phyloP scores from a whole-genome alignment of 2,329 filamentous ascomycete species.

The Huntiella abstrusa region DNA sequence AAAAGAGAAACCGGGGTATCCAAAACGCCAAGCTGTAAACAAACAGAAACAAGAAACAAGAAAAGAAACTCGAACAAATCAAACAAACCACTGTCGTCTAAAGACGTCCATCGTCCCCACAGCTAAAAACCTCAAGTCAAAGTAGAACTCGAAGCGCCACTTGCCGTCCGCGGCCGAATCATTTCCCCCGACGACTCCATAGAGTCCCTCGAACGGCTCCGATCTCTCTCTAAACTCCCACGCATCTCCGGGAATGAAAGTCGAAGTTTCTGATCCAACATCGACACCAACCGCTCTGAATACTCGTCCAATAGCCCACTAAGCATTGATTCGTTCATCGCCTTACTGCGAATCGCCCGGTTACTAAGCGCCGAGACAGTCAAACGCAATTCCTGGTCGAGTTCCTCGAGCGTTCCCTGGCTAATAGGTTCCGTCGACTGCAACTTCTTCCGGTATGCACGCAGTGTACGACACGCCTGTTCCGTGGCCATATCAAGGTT shows the following conservation, averaged over 20 bases:
- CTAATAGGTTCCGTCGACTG: constrained; percentile 36
- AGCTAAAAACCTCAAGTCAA: constrained; percentile 4
- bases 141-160: constrained; percentile 18
- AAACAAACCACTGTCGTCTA: constrained; percentile 1
- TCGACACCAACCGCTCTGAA: constrained; percentile 48
- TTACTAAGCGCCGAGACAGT: constrained; percentile 43
- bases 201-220: neutral
- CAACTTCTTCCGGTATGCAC: constrained; percentile 45
- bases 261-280: constrained; percentile 54
- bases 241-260: constrained; percentile 21
- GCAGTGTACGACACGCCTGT: constrained; percentile 41
- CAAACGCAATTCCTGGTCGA: constrained; percentile 45
- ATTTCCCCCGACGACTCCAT: constrained; percentile 13
- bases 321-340: constrained; percentile 38
- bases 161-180: constrained; percentile 18
- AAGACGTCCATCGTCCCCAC: neutral
- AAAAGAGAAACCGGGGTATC: neutral
- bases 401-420: constrained; percentile 38
- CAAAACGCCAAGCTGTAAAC: constrained; percentile 1
- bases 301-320: constrained; percentile 55
- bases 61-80: constrained; percentile 1
- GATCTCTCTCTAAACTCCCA: constrained; percentile 13
- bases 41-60: constrained; percentile 14
- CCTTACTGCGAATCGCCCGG: constrained; percentile 32
- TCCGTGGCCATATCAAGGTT: constrained; percentile 44